These are phyloP conservation scores for Achaetomiella virescens DNA, from an alignment of 495 filamentous ascomycete species.

Conservation along the genomic window DNA sequence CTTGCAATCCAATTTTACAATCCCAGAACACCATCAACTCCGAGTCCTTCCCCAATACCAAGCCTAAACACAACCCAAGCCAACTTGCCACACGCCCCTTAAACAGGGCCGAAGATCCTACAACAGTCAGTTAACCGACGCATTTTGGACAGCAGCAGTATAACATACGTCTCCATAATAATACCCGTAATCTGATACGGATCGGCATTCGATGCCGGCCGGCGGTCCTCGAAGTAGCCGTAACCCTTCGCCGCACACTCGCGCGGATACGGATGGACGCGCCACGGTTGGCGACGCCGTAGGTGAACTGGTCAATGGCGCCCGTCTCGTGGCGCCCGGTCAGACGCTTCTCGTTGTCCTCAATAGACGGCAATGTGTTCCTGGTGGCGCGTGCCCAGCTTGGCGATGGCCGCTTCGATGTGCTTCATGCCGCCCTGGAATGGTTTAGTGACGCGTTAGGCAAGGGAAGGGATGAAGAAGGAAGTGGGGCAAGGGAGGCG, in stretches of 20 bases:
- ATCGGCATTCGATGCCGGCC: slow-evolving; percentile 91
- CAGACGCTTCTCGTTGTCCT: slow-evolving; percentile 85
- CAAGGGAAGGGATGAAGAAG: not conserved
- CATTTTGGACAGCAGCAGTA: not conserved
- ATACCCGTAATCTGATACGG: slow-evolving; percentile 63
- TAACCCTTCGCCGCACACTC: slow-evolving; percentile 86
- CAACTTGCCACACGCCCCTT: not conserved
- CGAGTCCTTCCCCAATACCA: not conserved
- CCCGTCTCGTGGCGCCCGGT: slow-evolving; percentile 94
- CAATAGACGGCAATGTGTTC: slow-evolving; percentile 97
- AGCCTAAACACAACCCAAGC: not conserved
- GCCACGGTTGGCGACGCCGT: slow-evolving; percentile 94
- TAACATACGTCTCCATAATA: slow-evolving; percentile 29
- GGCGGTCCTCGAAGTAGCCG: slow-evolving; percentile 97
- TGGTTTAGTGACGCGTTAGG: not conserved
- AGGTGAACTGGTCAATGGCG: slow-evolving; percentile 88
- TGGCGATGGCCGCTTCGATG: slow-evolving; percentile 62
- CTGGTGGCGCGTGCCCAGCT: slow-evolving; percentile 75
- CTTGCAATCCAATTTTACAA: too few species aligned
- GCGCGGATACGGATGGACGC: slow-evolving; percentile 80
- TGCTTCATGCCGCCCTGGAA: slow-evolving; percentile 83
- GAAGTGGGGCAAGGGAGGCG: not conserved
- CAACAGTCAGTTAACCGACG: not conserved
- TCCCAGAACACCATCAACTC: not conserved
- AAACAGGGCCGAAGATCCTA: slow-evolving; percentile 7